Conservation (phyloP, 805 yeast species). For the Metschnikowia lachancei region DNA sequence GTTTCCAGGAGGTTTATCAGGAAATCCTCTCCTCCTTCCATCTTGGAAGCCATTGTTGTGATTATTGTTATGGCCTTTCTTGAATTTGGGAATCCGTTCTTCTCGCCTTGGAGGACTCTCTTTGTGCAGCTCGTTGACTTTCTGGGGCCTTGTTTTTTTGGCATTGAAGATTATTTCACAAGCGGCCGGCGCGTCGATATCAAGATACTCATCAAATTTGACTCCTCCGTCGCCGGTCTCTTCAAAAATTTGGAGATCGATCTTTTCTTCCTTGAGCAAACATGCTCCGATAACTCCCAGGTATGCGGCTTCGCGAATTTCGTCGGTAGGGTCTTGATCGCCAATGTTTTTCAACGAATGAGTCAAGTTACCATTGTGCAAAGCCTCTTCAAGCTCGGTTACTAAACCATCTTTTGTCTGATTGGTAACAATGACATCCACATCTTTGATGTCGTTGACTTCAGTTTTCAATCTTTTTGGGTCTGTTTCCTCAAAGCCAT, state of each 20-base stretch:
- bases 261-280: constrained; percentile 52
- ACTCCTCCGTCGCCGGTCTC: constrained; percentile 67
- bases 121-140: not conserved
- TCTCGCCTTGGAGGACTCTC: not conserved
- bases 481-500: constrained; percentile 8
- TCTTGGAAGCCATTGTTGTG: not conserved
- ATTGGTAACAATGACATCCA: constrained; percentile 41
- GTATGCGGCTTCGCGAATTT: constrained; percentile 72
- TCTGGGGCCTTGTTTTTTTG: constrained; percentile 16
- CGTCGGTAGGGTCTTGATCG: constrained; percentile 29
- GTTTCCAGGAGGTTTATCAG: not conserved
- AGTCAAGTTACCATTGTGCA: constrained; percentile 39
- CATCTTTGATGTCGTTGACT: constrained; percentile 39
- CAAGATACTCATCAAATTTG: constrained; percentile 78
- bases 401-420: constrained; percentile 40
- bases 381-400: constrained; percentile 36
- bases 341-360: constrained; percentile 39
- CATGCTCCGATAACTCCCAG: constrained; percentile 74
- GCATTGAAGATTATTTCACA: constrained; percentile 51
- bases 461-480: constrained; percentile 15
- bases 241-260: constrained; percentile 75
- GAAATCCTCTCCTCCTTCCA: constrained; percentile 5
- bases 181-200: constrained; percentile 65
- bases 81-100: constrained; percentile 1
- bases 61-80: not conserved